Evolutionary conservation across 768 basidiomycete genomes (phyloP).

Genomic region (Trametes punicea): DNA sequence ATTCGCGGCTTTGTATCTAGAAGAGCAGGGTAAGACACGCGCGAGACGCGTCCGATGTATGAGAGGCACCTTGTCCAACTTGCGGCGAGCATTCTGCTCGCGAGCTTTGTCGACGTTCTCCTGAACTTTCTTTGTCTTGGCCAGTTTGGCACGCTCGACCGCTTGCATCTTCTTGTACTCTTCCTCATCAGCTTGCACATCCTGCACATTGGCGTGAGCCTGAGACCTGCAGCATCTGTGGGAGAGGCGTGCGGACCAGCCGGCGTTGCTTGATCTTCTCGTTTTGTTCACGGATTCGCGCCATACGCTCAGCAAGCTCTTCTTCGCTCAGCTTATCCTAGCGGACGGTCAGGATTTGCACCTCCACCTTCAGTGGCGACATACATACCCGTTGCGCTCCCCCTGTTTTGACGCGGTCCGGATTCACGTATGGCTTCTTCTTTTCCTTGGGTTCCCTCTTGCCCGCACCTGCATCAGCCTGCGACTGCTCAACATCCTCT

Average conservation of each 20-base stretch:
- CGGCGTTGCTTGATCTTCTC: slow-evolving; percentile 73
- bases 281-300: slow-evolving; percentile 66
- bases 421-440: slow-evolving; percentile 76
- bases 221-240: neutral
- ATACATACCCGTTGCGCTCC: slow-evolving; percentile 63
- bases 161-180: slow-evolving; percentile 73
- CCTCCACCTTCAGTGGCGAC: neutral
- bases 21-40: neutral
- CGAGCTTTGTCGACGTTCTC: slow-evolving; percentile 65
- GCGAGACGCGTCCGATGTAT: neutral
- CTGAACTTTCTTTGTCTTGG: slow-evolving; percentile 61
- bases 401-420: slow-evolving; percentile 81
- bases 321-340: slow-evolving; percentile 71
- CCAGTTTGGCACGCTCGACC: slow-evolving; percentile 55
- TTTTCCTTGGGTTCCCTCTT: slow-evolving; percentile 38
- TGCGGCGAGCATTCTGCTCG: slow-evolving; percentile 75
- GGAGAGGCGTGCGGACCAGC: slow-evolving; percentile 39
- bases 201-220: slow-evolving; percentile 38
- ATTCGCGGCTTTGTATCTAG: slow-evolving; percentile 65
- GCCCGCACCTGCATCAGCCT: neutral
- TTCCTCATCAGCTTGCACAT: slow-evolving; percentile 78
- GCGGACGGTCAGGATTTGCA: neutral
- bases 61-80: slow-evolving; percentile 59
- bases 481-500: slow-evolving; percentile 1
- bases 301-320: slow-evolving; percentile 66